phyloP scores from a whole-genome alignment of 805 yeast genomes.

The Yueomyces sinensis region DNA sequence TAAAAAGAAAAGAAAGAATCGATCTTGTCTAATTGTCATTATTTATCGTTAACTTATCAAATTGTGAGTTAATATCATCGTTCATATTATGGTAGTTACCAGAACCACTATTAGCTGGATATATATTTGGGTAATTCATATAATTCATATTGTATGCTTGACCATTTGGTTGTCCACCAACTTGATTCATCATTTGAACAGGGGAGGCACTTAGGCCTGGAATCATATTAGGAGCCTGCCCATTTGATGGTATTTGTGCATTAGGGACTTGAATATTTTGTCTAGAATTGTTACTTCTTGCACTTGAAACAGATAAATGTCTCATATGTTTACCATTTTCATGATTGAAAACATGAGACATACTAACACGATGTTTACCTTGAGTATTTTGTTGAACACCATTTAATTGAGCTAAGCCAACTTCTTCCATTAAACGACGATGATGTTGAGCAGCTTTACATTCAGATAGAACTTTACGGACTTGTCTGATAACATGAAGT shows the following conservation, averaged over 20 bases:
- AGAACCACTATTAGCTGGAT: slow-evolving; percentile 13
- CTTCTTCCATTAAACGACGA: slow-evolving; percentile 82
- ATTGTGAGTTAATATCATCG: slow-evolving; percentile 18
- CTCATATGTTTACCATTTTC: slow-evolving; percentile 17
- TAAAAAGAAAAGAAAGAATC: no score
- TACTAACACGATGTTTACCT: slow-evolving; percentile 4
- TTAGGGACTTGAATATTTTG: slow-evolving; percentile 7
- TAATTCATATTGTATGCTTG: slow-evolving; percentile 2
- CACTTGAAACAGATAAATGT: slow-evolving; percentile 21
- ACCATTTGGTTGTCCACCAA: not conserved
- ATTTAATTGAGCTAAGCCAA: slow-evolving; percentile 38
- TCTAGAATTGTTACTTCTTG: slow-evolving; percentile 19
- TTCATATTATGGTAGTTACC: slow-evolving; percentile 1
- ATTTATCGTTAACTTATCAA: slow-evolving; percentile 16
- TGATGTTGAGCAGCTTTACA: slow-evolving; percentile 57
- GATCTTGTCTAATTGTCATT: slow-evolving; percentile 6
- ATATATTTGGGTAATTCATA: slow-evolving; percentile 22
- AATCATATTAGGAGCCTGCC: not conserved
- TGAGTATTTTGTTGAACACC: not conserved
- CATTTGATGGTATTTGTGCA: not conserved
- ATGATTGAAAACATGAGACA: slow-evolving; percentile 13
- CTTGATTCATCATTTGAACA: not conserved
- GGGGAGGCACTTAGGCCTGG: not conserved
- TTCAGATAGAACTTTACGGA: slow-evolving; percentile 49
- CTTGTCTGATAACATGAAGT: slow-evolving; percentile 44